Evolutionary conservation across 108 stramenopile genomes (phyloP).

Genomic region (Pseudonitzschia multistriata): DNA sequence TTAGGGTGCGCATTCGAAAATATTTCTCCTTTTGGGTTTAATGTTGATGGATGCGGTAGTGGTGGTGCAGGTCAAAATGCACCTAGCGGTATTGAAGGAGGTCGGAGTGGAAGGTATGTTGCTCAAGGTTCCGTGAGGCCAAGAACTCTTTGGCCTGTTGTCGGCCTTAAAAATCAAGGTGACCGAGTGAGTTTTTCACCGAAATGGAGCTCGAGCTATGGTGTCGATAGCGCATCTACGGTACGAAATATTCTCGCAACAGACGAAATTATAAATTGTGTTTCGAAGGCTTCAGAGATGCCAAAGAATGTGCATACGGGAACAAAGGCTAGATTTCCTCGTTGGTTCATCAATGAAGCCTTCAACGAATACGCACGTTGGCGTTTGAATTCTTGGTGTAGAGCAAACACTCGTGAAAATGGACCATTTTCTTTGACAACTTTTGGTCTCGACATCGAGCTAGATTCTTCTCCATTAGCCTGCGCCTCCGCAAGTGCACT

Average conservation of each 20-base stretch:
- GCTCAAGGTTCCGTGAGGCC: slow-evolving; percentile 76
- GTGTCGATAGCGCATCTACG: slow-evolving; percentile 57
- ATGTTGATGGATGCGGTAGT: slow-evolving; percentile 82
- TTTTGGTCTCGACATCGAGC: slow-evolving; percentile 65
- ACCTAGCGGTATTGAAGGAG: slow-evolving; percentile 75
- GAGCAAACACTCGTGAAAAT: slow-evolving; percentile 62
- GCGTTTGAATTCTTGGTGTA: slow-evolving; percentile 42
- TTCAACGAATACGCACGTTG: slow-evolving; percentile 67
- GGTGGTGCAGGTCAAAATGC: slow-evolving; percentile 84
- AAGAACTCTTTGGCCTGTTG: slow-evolving; percentile 88
- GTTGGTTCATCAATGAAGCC: slow-evolving; percentile 73
- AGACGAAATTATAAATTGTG: slow-evolving; percentile 39
- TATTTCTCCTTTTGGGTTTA: slow-evolving; percentile 84
- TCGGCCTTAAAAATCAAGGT: slow-evolving; percentile 88
- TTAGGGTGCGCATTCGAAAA: slow-evolving; percentile 95
- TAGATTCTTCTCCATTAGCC: slow-evolving; percentile 71
- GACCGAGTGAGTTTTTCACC: slow-evolving; percentile 88
- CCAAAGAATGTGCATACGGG: background rate
- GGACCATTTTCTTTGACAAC: slow-evolving; percentile 56
- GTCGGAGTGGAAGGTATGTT: slow-evolving; percentile 59
- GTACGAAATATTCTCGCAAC: slow-evolving; percentile 65
- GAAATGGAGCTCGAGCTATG: slow-evolving; percentile 83
- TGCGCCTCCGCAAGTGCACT: slow-evolving; percentile 83
- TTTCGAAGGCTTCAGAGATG: slow-evolving; percentile 6
- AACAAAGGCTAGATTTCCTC: slow-evolving; percentile 29